Percentiles rank a stretch among this genome's conserved stretches.
These are phyloP conservation scores for Ciborinia camelliae DNA, from an alignment of 2,329 filamentous ascomycete genomes.

Conservation along the genomic window DNA sequence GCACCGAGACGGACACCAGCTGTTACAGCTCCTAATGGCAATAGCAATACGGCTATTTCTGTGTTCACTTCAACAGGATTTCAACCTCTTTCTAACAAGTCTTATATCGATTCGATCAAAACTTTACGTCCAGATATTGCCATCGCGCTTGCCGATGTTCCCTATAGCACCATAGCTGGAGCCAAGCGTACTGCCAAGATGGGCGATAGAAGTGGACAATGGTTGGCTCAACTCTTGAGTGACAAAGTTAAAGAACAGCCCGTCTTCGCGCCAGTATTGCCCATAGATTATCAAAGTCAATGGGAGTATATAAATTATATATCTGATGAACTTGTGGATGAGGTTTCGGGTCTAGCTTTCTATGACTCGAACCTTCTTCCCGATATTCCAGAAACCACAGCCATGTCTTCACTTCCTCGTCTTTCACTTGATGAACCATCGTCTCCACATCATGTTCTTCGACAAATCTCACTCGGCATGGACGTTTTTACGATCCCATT, in stretches of 20 bases:
- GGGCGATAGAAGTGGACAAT: conserved; percentile 79
- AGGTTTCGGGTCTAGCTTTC: conserved; percentile 68
- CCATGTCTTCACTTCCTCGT: conserved; percentile 63
- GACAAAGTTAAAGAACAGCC: conserved; percentile 38
- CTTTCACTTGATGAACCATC: conserved; percentile 68
- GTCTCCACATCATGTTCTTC: conserved; percentile 73
- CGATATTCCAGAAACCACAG: conserved; percentile 55
- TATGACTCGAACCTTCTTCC: conserved; percentile 70
- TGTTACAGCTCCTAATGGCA: conserved; percentile 66
- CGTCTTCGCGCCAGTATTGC: conserved; percentile 67
- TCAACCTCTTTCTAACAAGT: conserved; percentile 61
- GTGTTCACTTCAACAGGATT: conserved; percentile 88
- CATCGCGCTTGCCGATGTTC: conserved; percentile 73
- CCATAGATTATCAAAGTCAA: conserved; percentile 71
- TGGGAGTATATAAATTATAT: conserved; percentile 76
- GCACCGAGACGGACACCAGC: conserved; percentile 75
- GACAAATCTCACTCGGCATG: conserved; percentile 70
- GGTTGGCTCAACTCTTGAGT: conserved; percentile 67
- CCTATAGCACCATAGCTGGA: conserved; percentile 53
- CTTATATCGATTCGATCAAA: conserved; percentile 64
- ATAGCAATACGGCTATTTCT: conserved; percentile 67
- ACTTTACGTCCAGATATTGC: conserved; percentile 76
- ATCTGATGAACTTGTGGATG: conserved; percentile 55
- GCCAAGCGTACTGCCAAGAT: conserved; percentile 77
- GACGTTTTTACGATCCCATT: conserved; percentile 80